A percentile compares a stretch with the other conserved stretches of the same genome.
phyloP scores from a whole-genome alignment of 495 filamentous ascomycete genomes.

The Penicillium cinerascens region DNA sequence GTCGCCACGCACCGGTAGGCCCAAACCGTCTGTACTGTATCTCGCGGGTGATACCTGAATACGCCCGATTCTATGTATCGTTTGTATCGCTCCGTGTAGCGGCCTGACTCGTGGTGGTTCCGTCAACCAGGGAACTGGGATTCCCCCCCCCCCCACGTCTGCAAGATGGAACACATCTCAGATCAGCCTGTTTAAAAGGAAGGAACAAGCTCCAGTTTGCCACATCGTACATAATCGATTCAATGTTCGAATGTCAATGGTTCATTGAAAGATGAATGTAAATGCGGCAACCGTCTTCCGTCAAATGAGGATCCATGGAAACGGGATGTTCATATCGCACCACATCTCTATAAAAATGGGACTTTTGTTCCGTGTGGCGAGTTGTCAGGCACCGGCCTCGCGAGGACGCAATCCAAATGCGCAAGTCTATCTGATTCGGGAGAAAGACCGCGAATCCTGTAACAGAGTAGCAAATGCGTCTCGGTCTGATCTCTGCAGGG shows the following conservation, averaged over 20 bases:
- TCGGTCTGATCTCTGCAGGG: background rate
- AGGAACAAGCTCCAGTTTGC: background rate
- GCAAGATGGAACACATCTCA: background rate
- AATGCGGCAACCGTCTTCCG: background rate
- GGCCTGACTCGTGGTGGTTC: constrained; percentile 3
- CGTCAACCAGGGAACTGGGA: constrained; percentile 11
- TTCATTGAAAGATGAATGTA: background rate
- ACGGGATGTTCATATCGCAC: background rate
- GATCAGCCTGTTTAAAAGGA: background rate
- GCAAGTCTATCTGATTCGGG: background rate
- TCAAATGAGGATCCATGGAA: background rate
- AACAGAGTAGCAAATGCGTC: background rate
- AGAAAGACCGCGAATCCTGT: background rate
- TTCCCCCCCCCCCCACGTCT: background rate
- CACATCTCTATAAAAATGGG: background rate
- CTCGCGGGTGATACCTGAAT: background rate
- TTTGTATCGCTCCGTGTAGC: background rate
- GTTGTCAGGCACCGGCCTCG: background rate
- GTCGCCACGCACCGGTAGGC: background rate
- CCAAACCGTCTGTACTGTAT: background rate
- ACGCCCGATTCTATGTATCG: background rate
- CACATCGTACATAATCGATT: background rate
- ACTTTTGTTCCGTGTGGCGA: background rate
- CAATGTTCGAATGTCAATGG: no score
- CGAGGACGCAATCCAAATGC: background rate